Conservation (phyloP, 2,329 filamentous ascomycete genomes). For the Fusarium penzigii region DNA sequence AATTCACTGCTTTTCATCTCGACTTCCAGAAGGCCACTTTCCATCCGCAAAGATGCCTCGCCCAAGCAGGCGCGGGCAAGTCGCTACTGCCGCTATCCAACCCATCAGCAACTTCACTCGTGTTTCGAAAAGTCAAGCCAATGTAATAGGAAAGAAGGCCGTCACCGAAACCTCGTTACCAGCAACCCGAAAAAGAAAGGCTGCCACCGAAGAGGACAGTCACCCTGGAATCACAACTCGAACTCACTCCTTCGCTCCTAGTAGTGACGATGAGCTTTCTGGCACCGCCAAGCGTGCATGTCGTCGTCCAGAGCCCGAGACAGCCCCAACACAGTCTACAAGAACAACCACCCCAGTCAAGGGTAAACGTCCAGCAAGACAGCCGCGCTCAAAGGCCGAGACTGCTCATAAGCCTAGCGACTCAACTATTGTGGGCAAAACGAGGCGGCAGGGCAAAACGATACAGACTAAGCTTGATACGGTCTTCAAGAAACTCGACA, state of each 20-base stretch:
- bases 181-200: constrained; percentile 41
- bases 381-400: constrained; percentile 30
- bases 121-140: constrained; percentile 45
- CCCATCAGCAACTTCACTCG: constrained; percentile 48
- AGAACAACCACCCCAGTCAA: constrained; percentile 19
- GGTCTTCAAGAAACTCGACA: constrained; percentile 38
- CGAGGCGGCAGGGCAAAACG: constrained; percentile 30
- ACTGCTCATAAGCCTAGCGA: constrained; percentile 33
- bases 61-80: constrained; percentile 27
- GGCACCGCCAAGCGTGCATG: constrained; percentile 30
- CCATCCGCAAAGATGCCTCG: constrained; percentile 24
- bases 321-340: constrained; percentile 3
- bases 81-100: constrained; percentile 18
- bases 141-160: constrained; percentile 37
- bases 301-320: constrained; percentile 26
- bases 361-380: constrained; percentile 35
- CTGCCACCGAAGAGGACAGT: constrained; percentile 30
- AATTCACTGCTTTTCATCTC: constrained; percentile 1
- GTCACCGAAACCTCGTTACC: constrained; percentile 23
- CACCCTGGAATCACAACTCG: constrained; percentile 25
- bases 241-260: constrained; percentile 36
- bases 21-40: background rate
- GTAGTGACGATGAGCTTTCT: constrained; percentile 33
- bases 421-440: constrained; percentile 34
- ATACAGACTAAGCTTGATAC: constrained; percentile 43